phyloP scores from a whole-genome alignment of 179 eudicot species.

The Sideroxylon spinosum region DNA sequence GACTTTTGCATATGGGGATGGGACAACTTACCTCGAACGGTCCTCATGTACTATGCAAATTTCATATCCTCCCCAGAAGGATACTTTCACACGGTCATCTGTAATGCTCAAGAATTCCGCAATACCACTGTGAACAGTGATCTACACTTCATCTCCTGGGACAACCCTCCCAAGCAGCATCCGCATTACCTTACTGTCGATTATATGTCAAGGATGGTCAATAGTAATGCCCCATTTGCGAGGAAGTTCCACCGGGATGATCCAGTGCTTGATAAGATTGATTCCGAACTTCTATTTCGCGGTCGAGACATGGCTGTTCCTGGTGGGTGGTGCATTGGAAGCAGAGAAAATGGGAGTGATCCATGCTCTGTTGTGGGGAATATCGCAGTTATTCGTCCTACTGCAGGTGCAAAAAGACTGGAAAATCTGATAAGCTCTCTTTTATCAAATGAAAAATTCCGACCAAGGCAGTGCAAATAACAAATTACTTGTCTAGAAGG shows the following conservation, averaged over 20 bases:
- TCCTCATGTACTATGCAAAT: slow-evolving; percentile 59
- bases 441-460: slow-evolving; percentile 27
- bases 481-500: neutral
- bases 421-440: slow-evolving; percentile 22
- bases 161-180: slow-evolving; percentile 54
- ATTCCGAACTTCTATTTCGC: slow-evolving; percentile 35
- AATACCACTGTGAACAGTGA: slow-evolving; percentile 46
- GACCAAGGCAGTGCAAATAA: slow-evolving; percentile 27
- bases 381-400: slow-evolving; percentile 28
- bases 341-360: slow-evolving; percentile 37
- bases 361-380: slow-evolving; percentile 45
- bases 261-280: slow-evolving; percentile 42
- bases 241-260: slow-evolving; percentile 37
- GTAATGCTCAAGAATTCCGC: slow-evolving; percentile 38
- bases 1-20: slow-evolving; percentile 58
- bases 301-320: slow-evolving; percentile 37
- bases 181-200: slow-evolving; percentile 36
- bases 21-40: slow-evolving; percentile 59
- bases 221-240: slow-evolving; percentile 49
- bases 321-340: slow-evolving; percentile 52
- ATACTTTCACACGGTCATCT: slow-evolving; percentile 47
- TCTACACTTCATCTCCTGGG: slow-evolving; percentile 56
- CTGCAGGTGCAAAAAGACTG: slow-evolving; percentile 31
- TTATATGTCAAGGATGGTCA: slow-evolving; percentile 35
- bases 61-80: slow-evolving; percentile 57